A percentile compares a stretch with the other conserved stretches of the same genome.
Conservation (phyloP, 352 stramenopile species). For the Globisporangium camurandrum region DNA sequence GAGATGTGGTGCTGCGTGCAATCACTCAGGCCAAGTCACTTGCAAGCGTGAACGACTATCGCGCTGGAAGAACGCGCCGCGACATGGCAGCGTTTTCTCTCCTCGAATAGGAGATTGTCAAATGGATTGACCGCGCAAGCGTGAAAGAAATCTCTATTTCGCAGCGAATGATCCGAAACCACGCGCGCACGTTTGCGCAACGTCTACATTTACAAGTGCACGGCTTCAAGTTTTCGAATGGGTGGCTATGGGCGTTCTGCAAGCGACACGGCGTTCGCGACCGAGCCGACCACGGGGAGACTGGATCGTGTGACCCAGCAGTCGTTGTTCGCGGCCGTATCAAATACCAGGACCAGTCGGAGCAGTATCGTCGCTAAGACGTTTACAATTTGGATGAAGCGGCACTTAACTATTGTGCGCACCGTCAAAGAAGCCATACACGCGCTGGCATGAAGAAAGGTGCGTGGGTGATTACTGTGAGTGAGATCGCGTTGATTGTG, state of each 20-base stretch:
- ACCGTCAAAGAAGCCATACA: not conserved
- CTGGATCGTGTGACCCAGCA: not conserved
- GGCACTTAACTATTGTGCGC: not conserved
- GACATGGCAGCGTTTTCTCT: not conserved
- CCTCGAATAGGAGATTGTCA: not conserved
- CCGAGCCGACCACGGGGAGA: not conserved
- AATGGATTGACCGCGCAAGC: not conserved
- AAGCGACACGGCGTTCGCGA: not conserved
- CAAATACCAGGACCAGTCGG: not conserved
- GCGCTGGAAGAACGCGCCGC: too few relatives aligned
- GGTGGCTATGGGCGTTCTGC: not conserved
- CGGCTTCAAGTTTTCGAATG: not conserved
- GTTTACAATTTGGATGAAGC: conserved; percentile 3
- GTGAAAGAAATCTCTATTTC: not conserved
- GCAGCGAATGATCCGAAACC: not conserved
- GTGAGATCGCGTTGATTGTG: not conserved
- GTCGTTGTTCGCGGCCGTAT: not conserved
- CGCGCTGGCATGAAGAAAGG: not conserved
- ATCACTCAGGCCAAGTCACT: too few relatives aligned
- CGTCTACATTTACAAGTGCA: not conserved
- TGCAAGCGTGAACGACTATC: too few relatives aligned
- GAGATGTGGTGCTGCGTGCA: too few relatives aligned
- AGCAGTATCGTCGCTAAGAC: not conserved
- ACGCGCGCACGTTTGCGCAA: not conserved
- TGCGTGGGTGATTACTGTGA: not conserved